Conservation (phyloP, 1,284 basidiomycete species). For the Macrocystidia cucumis region DNA sequence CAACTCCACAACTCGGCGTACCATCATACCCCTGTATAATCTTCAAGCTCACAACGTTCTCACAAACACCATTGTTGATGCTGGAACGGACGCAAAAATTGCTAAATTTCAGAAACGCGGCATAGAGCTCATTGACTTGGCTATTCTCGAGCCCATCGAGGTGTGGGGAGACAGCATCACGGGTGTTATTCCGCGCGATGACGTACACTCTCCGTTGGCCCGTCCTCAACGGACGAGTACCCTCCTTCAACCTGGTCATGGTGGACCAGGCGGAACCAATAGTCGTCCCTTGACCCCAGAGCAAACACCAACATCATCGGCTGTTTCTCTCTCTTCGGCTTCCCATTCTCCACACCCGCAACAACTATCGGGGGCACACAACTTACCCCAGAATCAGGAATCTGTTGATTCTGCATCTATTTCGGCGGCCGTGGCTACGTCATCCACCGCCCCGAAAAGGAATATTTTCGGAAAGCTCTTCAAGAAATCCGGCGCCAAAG, state of each 20-base stretch:
- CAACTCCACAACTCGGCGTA: conserved; percentile 47
- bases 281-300: conserved; percentile 15
- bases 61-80: conserved; percentile 86
- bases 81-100: conserved; percentile 91
- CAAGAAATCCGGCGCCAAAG: conserved; percentile 40
- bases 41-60: conserved; percentile 90
- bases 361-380: conserved; percentile 1
- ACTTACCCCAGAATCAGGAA: conserved; percentile 1
- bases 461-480: conserved; percentile 73
- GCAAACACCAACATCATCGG: conserved; percentile 30
- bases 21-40: conserved; percentile 92
- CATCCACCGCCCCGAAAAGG: conserved; percentile 32
- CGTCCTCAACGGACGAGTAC: too few relatives aligned
- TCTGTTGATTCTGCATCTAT: too few relatives aligned
- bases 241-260: too few relatives aligned
- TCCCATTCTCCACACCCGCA: conserved; percentile 16
- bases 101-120: conserved; percentile 85
- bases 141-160: conserved; percentile 77
- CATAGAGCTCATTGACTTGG: conserved; percentile 76
- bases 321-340: conserved; percentile 26
- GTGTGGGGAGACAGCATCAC: conserved; percentile 59
- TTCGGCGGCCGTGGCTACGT: too few relatives aligned
- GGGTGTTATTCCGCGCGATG: too few relatives aligned
- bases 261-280: too few relatives aligned
- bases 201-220: too few relatives aligned